Percentiles rank a stretch among this genome's conserved stretches.
These are phyloP conservation scores for Russula vinacea DNA, from an alignment of 768 basidiomycete genomes.

Conservation along the genomic window DNA sequence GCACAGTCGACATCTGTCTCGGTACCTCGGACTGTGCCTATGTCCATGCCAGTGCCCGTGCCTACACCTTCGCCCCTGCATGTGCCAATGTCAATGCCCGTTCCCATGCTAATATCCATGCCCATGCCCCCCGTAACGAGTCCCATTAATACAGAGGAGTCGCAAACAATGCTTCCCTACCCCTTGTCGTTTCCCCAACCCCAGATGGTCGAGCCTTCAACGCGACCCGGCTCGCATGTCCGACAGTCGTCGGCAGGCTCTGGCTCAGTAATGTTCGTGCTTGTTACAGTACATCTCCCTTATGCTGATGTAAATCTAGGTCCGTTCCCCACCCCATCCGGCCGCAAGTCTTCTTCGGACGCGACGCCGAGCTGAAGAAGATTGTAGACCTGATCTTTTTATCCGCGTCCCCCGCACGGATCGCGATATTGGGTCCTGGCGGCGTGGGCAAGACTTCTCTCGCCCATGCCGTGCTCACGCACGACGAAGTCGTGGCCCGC, in stretches of 20 bases:
- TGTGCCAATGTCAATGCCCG: neutral
- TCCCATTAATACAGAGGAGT: neutral
- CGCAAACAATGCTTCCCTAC: neutral
- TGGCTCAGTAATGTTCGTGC: slow-evolving; percentile 10
- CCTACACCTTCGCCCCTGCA: neutral
- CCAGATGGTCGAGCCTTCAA: neutral
- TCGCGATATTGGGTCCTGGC: slow-evolving; percentile 34
- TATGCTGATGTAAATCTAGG: slow-evolving; percentile 16
- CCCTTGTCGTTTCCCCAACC: neutral
- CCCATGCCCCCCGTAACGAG: neutral
- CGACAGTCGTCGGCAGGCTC: neutral
- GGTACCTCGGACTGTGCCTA: neutral
- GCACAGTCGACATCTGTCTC: slow-evolving; percentile 1
- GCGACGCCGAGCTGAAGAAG: slow-evolving; percentile 16
- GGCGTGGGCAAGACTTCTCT: slow-evolving; percentile 44
- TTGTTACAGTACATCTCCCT: neutral
- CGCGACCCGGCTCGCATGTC: neutral
- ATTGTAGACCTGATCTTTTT: slow-evolving; percentile 17
- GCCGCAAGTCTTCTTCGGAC: slow-evolving; percentile 27
- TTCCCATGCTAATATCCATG: neutral
- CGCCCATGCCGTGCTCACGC: slow-evolving; percentile 38
- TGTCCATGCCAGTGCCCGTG: neutral
- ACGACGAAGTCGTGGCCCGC: slow-evolving; percentile 29
- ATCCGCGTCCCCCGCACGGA: slow-evolving; percentile 9
- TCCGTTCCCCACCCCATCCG: slow-evolving; percentile 5